Conservation (phyloP, 306 rosid genomes). For the Ochetophila trinervis region DNA sequence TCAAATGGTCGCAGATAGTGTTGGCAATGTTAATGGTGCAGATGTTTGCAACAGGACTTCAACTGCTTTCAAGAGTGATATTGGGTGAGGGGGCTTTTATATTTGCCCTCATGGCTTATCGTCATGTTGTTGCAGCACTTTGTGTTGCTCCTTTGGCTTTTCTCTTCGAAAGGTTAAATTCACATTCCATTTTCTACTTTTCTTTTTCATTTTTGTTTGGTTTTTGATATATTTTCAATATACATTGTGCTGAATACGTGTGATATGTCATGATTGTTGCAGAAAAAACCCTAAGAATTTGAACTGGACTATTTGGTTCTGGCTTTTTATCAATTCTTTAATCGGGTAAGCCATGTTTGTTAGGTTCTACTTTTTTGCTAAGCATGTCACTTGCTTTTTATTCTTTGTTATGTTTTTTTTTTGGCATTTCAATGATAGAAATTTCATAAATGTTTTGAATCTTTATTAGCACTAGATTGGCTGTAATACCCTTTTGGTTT, state of each 20-base stretch:
- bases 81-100: conserved; percentile 50
- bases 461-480: too few relatives aligned
- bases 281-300: conserved; percentile 38
- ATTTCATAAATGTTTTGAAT: neutral
- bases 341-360: conserved; percentile 43
- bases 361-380: too few relatives aligned
- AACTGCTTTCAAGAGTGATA: conserved; percentile 45
- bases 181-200: neutral
- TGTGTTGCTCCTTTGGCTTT: conserved; percentile 69
- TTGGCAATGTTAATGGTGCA: conserved; percentile 56
- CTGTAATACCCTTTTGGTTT: too few relatives aligned
- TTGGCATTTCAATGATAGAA: neutral
- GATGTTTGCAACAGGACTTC: conserved; percentile 47
- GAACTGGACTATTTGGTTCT: conserved; percentile 41
- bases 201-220: neutral
- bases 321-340: conserved; percentile 63
- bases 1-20: conserved; percentile 28
- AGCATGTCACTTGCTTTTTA: too few relatives aligned
- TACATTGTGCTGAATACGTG: neutral
- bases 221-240: neutral
- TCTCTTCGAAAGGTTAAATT: conserved; percentile 47
- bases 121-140: conserved; percentile 56
- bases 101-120: conserved; percentile 55
- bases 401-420: neutral
- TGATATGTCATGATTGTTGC: conserved; percentile 23